phyloP scores from a whole-genome alignment of 2,329 filamentous ascomycete species.

The Hymenoscyphus repandus region DNA sequence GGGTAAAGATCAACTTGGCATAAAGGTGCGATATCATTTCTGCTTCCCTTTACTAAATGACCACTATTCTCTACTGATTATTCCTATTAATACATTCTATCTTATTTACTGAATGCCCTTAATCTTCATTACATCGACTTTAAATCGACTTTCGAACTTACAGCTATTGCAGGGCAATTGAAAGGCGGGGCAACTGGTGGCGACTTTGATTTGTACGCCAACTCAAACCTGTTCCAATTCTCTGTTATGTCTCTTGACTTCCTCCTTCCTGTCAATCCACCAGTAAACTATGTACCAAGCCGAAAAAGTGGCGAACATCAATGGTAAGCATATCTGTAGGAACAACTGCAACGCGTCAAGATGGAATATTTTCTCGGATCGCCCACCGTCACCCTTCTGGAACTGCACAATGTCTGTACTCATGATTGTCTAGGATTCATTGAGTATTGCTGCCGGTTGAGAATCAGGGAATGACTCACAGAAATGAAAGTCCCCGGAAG shows the following conservation, averaged over 20 bases:
- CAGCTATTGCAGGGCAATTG: too few species aligned
- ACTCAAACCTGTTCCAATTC: too few species aligned
- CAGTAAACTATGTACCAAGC: not conserved
- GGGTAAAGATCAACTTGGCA: too few species aligned
- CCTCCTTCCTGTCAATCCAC: not conserved
- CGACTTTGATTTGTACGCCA: too few species aligned
- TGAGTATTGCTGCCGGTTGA: conserved; percentile 30
- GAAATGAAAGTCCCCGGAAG: conserved; percentile 39
- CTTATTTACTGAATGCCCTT: too few species aligned
- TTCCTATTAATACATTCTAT: too few species aligned
- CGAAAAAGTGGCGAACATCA: not conserved
- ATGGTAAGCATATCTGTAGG: not conserved
- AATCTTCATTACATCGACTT: too few species aligned
- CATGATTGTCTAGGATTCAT: conserved; percentile 34
- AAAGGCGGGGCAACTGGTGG: too few species aligned
- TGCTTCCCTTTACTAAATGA: too few species aligned
- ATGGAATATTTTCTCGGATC: not conserved
- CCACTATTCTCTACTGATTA: too few species aligned
- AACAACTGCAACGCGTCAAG: not conserved
- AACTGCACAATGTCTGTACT: conserved; percentile 34
- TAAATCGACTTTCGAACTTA: too few species aligned
- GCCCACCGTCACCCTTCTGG: not conserved
- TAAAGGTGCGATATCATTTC: too few species aligned
- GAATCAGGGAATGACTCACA: conserved; percentile 24
- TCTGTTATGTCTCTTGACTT: not conserved